phyloP scores from a whole-genome alignment of 768 basidiomycete species.

The Coprinopsis cinerea region DNA sequence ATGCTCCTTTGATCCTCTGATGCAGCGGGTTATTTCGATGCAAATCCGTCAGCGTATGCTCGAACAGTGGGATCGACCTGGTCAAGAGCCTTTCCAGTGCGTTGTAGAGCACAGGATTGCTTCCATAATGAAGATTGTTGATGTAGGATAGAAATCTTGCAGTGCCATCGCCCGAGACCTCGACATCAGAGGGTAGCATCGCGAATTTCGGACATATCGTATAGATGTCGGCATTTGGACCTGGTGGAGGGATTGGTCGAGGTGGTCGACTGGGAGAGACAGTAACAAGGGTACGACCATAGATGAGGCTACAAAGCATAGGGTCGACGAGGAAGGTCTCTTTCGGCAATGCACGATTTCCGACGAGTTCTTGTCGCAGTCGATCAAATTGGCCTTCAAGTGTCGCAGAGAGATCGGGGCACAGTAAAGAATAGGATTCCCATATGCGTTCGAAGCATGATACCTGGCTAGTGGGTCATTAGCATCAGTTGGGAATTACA shows the following conservation, averaged over 20 bases:
- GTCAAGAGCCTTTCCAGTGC: constrained; percentile 29
- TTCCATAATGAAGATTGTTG: constrained; percentile 41
- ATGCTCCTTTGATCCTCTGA: constrained; percentile 37
- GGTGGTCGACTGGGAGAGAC: constrained; percentile 17
- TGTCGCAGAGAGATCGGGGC: no score
- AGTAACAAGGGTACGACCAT: constrained; percentile 33
- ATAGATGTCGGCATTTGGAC: constrained; percentile 28
- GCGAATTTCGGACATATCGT: constrained; percentile 34
- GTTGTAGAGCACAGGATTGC: constrained; percentile 23
- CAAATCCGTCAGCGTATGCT: constrained; percentile 46
- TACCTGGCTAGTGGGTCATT: constrained; percentile 42
- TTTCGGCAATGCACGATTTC: no score
- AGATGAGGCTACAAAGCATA: constrained; percentile 32
- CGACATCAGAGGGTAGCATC: constrained; percentile 40
- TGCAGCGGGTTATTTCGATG: constrained; percentile 41
- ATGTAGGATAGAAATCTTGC: constrained; percentile 42
- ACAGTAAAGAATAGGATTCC: constrained; percentile 33
- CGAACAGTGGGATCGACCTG: constrained; percentile 42
- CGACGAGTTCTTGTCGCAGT: no score
- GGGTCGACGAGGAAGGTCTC: constrained; percentile 33
- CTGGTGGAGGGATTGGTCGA: constrained; percentile 24
- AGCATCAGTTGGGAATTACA: no score
- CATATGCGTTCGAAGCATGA: constrained; percentile 56
- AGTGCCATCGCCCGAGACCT: constrained; percentile 25
- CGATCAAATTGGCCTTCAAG: no score